phyloP scores from a whole-genome alignment of 352 stramenopile species.

The Phytophthora tubulina region DNA sequence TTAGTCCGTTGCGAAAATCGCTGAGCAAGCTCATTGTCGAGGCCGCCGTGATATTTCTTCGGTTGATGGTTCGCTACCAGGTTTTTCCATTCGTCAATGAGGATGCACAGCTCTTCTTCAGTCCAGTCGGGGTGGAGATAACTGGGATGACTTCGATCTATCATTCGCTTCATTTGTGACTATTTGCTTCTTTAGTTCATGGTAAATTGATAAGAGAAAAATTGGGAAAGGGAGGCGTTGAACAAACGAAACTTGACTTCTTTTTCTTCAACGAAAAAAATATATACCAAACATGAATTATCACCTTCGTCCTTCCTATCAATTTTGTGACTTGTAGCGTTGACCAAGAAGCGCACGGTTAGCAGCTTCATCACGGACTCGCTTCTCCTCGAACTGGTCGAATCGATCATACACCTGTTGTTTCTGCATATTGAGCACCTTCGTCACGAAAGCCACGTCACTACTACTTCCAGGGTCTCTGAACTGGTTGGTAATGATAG shows the following conservation, averaged over 20 bases:
- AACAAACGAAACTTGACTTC: neutral
- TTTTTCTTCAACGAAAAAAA: constrained; percentile 2
- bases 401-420: constrained; percentile 35
- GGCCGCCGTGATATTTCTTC: constrained; percentile 1
- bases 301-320: neutral
- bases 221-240: constrained; percentile 10
- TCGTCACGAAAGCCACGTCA: constrained; percentile 31
- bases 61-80: neutral
- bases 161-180: constrained; percentile 2
- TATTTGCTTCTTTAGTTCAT: no score
- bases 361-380: constrained; percentile 15
- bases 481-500: constrained; percentile 32
- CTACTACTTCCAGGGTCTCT: constrained; percentile 23
- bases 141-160: constrained; percentile 7
- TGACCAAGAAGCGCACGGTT: constrained; percentile 25
- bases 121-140: constrained; percentile 29
- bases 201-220: neutral
- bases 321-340: constrained; percentile 2
- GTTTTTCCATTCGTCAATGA: constrained; percentile 28
- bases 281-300: neutral
- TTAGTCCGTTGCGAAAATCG: constrained; percentile 4
- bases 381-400: constrained; percentile 26
- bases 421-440: constrained; percentile 30
- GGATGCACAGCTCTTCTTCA: constrained; percentile 10
- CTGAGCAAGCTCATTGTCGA: constrained; percentile 11